A percentile compares a stretch with the other conserved stretches of the same genome.
Evolutionary conservation across 2,329 filamentous ascomycete genomes (phyloP).

Genomic region (Teratosphaeriaceae sp.): DNA sequence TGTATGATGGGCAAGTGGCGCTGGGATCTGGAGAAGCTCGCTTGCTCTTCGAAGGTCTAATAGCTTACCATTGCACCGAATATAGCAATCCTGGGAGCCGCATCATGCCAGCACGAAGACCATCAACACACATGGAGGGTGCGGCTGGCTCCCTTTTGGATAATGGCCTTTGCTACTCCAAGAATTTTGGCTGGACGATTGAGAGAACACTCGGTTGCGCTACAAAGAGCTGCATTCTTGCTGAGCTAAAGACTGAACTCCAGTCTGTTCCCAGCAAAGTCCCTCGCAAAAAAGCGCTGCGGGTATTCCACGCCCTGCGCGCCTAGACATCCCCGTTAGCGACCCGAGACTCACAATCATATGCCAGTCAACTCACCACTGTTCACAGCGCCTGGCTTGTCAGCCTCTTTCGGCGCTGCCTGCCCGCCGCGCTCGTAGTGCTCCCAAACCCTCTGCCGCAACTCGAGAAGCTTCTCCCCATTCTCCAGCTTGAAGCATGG

Average conservation of each 20-base stretch:
- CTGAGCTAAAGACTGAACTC: constrained; percentile 37
- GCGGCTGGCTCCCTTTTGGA: too few species aligned
- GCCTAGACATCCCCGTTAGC: constrained; percentile 9
- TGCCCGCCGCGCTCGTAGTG: constrained; percentile 45
- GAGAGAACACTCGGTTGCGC: too few species aligned
- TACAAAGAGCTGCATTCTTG: too few species aligned
- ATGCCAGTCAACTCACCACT: constrained; percentile 13
- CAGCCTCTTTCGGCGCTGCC: constrained; percentile 48
- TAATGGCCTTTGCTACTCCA: too few species aligned
- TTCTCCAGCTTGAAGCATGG: constrained; percentile 52
- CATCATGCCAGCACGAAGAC: too few species aligned
- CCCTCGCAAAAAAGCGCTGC: constrained; percentile 53
- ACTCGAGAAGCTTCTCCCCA: constrained; percentile 39
- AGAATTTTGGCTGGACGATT: too few species aligned
- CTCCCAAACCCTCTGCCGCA: constrained; percentile 46
- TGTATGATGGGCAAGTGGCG: too few species aligned
- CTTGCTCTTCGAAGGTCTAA: too few species aligned
- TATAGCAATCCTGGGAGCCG: too few species aligned
- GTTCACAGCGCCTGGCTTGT: constrained; percentile 46
- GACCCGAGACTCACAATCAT: constrained; percentile 27
- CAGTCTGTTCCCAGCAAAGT: constrained; percentile 35
- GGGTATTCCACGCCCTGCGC: constrained; percentile 54
- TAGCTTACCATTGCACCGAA: too few species aligned
- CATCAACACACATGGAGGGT: too few species aligned
- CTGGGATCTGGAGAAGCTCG: too few species aligned